Evolutionary conservation across 2,329 filamentous ascomycete species (phyloP), one percentile per base, ranked within the genome.

Genomic region (Emydomyces testavorans): DNA sequence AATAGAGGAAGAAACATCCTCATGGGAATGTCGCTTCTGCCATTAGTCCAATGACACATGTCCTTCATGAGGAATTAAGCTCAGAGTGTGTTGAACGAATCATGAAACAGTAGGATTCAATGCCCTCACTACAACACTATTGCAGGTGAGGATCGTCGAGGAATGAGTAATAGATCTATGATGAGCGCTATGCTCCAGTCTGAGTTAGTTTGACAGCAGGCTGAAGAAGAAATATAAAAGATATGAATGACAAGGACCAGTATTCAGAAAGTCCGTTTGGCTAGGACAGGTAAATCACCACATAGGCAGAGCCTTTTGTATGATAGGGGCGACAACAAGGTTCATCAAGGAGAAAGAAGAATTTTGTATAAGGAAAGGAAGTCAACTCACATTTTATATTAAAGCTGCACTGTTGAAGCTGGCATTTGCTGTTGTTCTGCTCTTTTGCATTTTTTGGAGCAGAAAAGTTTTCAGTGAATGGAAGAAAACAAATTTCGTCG

Each of bases 281-380:
- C 71, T 71, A 63, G 68, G 73, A 77, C 74, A 74, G 71, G 74
- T 75, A 71, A 71, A 69, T 78, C 75, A 77, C 73, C 75, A 78
- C 62, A 57, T 61, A 61, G 65, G 58, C 46, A 36, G 13, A 21
- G 38, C 46, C 46, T 31, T 36, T 43, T 58, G 59, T 77, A 68
- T 69, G 75, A 77, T 78, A 78, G 75, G 75, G 75, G 75, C 75
- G 75, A 78, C 75, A 78, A 72, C 66, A 65, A 67, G 56, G 68
- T 71, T 78, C 75, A 78, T 78, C 75, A 75, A 70, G 55, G 54
- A 60, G 63, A 53, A 51, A 52, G 50, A 39, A 38, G 32, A 51
- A 24, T 16, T 13, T 44, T 35, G 48, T 49, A 51, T 29, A 48
- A 46, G n/a, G 53, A 28, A 38, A 39, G 46, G 39, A 18, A 53